Conservation (phyloP, 75 land plant species). For the Gnetum montanum region DNA sequence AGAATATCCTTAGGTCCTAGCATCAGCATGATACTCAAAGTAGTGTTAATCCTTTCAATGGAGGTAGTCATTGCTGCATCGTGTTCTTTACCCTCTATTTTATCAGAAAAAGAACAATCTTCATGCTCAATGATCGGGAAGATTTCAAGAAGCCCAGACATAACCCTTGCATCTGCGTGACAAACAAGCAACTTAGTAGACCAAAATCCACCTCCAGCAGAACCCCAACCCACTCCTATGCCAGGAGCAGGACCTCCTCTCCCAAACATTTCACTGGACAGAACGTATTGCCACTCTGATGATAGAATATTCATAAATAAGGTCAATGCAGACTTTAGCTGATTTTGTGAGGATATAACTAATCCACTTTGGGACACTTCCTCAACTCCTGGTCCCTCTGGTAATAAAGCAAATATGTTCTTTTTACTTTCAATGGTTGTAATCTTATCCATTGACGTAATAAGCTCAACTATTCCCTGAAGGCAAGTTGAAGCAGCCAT, state of each 20-base stretch:
- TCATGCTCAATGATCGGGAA: conserved; percentile 3
- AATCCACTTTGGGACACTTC: conserved; percentile 45
- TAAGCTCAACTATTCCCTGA: conserved; percentile 47
- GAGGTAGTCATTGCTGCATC: not conserved
- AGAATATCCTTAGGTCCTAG: conserved; percentile 43
- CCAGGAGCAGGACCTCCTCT: conserved; percentile 99
- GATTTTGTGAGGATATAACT: conserved; percentile 17
- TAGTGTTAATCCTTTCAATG: conserved; percentile 31
- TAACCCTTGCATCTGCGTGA: conserved; percentile 46
- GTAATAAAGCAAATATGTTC: not conserved
- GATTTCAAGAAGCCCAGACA: conserved; percentile 27
- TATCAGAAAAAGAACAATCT: conserved; percentile 3
- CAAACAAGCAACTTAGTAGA: conserved; percentile 44
- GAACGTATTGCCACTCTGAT: conserved; percentile 27
- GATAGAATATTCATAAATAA: conserved; percentile 21
- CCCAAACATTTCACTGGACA: conserved; percentile 38
- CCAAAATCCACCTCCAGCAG: conserved; percentile 79
- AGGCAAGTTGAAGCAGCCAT: conserved; percentile 57
- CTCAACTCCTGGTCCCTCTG: conserved; percentile 12
- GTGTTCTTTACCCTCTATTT: not conserved
- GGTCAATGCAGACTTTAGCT: conserved; percentile 23
- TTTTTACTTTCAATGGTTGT: conserved; percentile 20
- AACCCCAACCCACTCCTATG: conserved; percentile 90
- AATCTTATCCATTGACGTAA: conserved; percentile 33
- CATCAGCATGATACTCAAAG: conserved; percentile 30